These are phyloP conservation scores for Ceratocystis papillata DNA, from an alignment of 2,329 filamentous ascomycete species.

Conservation along the genomic window DNA sequence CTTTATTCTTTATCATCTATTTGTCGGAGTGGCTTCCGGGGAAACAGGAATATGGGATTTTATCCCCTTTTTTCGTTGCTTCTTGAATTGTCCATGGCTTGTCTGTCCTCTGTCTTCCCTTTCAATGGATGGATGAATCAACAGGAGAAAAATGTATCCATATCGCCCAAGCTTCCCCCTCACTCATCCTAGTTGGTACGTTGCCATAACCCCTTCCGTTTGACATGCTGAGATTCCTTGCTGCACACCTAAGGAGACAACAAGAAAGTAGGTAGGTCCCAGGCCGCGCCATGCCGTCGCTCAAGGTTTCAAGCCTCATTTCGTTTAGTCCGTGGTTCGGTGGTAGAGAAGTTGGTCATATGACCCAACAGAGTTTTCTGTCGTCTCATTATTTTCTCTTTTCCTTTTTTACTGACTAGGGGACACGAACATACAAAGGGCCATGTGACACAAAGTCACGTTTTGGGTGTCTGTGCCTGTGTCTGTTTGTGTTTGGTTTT, in stretches of 20 bases:
- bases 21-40: not conserved
- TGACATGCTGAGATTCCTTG: not conserved
- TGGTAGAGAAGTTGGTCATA: slow-evolving; percentile 16
- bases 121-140: not conserved
- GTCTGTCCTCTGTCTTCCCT: not conserved
- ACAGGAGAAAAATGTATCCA: not conserved
- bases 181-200: not conserved
- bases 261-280: not conserved
- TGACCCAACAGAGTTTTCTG: slow-evolving; percentile 13
- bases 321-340: slow-evolving; percentile 7
- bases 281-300: slow-evolving; percentile 7
- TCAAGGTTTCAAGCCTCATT: slow-evolving; percentile 13
- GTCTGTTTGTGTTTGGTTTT: not conserved
- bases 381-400: slow-evolving; percentile 8
- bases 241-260: slow-evolving; percentile 21
- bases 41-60: not conserved
- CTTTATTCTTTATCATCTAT: not conserved
- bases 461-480: slow-evolving; percentile 10
- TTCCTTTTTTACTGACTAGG: not conserved
- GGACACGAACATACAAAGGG: not conserved
- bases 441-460: slow-evolving; percentile 10
- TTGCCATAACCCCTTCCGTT: not conserved
- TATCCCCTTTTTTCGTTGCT: not conserved
- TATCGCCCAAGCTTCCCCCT: not conserved
- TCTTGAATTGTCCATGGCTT: not conserved